Evolutionary conservation across 331 rosid genomes (phyloP), one percentile per base, ranked within the genome.

Genomic region (Phaseolus coccineus): DNA sequence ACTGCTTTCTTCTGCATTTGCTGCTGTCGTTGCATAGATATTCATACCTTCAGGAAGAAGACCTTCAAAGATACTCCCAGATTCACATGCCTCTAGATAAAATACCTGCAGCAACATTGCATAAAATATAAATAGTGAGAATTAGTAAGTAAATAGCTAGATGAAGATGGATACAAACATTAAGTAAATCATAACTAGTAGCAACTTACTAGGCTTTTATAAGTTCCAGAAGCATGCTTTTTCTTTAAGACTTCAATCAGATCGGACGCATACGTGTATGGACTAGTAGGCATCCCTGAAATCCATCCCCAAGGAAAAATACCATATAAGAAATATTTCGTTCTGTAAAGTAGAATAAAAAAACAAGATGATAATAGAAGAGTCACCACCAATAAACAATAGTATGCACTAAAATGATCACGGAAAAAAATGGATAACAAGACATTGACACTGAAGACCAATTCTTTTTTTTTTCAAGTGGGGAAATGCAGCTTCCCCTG

Each of bases 1-100:
- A 80, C 98, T 96, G 87, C 98, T 96, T 90, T 96, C 99, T 53
- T 74, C 91, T 74, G 98, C 95, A 83, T 93, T 96, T 61, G 99
- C 55, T 42, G 99, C 98, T 8, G 99, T 96, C 57, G 98, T 96
- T 52, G 96, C 93, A 86, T 90, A 96, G 70, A 96, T 91, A 84
- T 93, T 90, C 76, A 93, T 83, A 73, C 90, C 97, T 85, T 89
- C 84, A 1, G 94, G 96, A 76, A 96, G 98, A 90, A 96, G 90
- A 53, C 98, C 99, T 81, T 96, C 97, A 80, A 96, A 96, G 80
- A 96, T 93, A 80, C 99, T 96, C 85, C 98, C 98, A 28, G 98
- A 93, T 82, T 96, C 99, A 83, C 99, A 96, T 67, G 99, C 98
- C 86, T 96, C 99, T 1, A 96, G 93, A 86, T 96, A 96, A 88